Evolutionary conservation across 768 basidiomycete genomes (phyloP).

Genomic region (Termitomyces sp.): DNA sequence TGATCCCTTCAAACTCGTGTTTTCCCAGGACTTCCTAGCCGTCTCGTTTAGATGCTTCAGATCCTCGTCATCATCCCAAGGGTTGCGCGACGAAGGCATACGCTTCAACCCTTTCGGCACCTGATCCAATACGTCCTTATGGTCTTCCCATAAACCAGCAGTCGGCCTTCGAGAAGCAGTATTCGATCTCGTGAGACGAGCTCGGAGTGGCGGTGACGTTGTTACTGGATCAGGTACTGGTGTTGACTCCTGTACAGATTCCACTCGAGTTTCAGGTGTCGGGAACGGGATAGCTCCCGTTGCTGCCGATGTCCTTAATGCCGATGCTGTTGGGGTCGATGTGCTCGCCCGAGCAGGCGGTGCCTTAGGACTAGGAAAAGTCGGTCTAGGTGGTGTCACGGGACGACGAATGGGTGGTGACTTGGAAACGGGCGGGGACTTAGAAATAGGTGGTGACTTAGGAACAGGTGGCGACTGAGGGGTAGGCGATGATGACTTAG

Average conservation of each 20-base stretch:
- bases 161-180: slow-evolving; percentile 8
- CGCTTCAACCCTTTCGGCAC: not conserved
- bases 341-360: not conserved
- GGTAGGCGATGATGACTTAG: not conserved
- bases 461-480: not conserved
- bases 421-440: not conserved
- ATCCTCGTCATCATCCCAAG: slow-evolving; percentile 2
- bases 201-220: slow-evolving; percentile 7
- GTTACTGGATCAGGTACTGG: slow-evolving; percentile 1
- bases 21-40: not conserved
- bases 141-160: slow-evolving; percentile 12
- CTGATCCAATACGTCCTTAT: slow-evolving; percentile 3
- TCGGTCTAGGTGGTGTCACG: not conserved
- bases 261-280: not conserved
- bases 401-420: not conserved
- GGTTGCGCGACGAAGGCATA: not conserved
- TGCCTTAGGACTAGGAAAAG: not conserved
- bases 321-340: slow-evolving; percentile 5
- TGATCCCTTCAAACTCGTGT: slow-evolving; percentile 1
- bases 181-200: slow-evolving; percentile 4
- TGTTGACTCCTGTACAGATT: not conserved
- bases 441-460: not conserved
- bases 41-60: not conserved
- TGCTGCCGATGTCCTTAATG: too few species aligned
- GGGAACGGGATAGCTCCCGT: not conserved